Conservation (phyloP, 106 monocot species). For the Ottelia alismoides region DNA sequence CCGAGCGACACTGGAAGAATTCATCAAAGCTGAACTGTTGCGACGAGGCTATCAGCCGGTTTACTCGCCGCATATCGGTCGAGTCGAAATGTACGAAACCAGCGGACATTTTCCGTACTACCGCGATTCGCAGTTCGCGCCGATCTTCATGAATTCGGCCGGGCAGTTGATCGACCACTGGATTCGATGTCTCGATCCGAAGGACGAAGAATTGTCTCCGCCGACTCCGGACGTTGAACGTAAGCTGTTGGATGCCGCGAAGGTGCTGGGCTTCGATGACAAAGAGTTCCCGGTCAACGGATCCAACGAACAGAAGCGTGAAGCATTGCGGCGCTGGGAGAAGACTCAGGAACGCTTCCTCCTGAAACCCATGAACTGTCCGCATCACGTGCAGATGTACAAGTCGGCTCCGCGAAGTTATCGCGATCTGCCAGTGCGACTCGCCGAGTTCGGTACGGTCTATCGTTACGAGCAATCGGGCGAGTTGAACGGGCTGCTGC, state of each 20-base stretch:
- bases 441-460: background rate
- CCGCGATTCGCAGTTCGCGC: no score
- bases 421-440: background rate
- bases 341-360: background rate
- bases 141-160: no score
- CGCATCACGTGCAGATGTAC: background rate
- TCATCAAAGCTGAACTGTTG: background rate
- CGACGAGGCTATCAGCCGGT: background rate
- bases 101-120: no score
- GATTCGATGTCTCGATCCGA: no score
- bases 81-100: background rate
- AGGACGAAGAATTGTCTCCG: no score
- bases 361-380: no score
- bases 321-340: background rate
- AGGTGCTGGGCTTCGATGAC: no score
- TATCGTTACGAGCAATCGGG: background rate
- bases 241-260: no score
- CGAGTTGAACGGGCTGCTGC: background rate
- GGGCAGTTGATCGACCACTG: no score
- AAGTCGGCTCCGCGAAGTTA: background rate
- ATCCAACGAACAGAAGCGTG: no score
- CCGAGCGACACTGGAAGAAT: background rate
- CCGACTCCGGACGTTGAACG: no score
- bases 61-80: background rate
- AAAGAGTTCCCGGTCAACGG: no score